Evolutionary conservation across 495 filamentous ascomycete genomes (phyloP).

Genomic region (Talaromyces ruber): DNA sequence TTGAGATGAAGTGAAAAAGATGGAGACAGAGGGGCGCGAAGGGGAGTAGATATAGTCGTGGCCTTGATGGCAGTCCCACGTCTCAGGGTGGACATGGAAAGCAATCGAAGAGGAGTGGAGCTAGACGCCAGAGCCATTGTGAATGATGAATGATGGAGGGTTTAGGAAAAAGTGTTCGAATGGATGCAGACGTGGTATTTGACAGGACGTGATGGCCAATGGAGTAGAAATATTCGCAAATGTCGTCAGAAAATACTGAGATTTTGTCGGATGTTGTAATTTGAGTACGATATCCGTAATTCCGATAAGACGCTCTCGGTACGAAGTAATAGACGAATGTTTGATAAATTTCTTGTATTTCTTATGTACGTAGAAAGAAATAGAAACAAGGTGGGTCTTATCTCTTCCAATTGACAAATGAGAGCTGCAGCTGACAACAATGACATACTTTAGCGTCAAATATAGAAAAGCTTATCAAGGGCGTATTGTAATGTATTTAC

Average conservation of each 20-base stretch:
- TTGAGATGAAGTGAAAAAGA: not conserved
- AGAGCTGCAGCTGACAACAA: not conserved
- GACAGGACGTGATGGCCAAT: not conserved
- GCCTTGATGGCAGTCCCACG: not conserved
- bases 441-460: not conserved
- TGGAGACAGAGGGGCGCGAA: not conserved
- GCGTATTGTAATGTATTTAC: not conserved
- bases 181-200: not conserved
- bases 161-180: not conserved
- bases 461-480: not conserved
- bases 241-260: not conserved
- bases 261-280: not conserved
- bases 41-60: not conserved
- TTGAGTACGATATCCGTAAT: not conserved
- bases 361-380: too few relatives aligned
- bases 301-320: not conserved
- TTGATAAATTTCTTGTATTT: too few relatives aligned
- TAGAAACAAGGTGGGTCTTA: not conserved
- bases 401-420: not conserved
- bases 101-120: conserved; percentile 3
- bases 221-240: not conserved
- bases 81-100: not conserved
- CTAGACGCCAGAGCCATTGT: not conserved
- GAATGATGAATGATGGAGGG: not conserved
- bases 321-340: too few relatives aligned